Evolutionary conservation across 139 green algal species (phyloP), one percentile per base, ranked within the genome.

Genomic region (Micractinium sp.): DNA sequence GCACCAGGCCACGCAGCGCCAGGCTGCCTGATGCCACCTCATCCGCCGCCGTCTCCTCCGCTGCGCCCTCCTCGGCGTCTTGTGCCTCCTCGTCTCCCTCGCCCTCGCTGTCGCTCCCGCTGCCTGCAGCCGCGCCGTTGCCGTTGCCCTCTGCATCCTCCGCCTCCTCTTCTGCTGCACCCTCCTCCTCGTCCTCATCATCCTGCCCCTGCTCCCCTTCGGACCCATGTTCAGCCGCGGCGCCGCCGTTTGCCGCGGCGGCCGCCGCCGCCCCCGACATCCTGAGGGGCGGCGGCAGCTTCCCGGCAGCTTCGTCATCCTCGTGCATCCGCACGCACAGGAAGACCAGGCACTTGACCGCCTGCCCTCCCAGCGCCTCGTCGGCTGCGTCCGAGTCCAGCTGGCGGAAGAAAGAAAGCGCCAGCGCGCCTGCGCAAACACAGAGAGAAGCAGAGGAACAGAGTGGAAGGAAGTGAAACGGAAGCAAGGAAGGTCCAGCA

Each of bases 281-380:
- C 25, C 33, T 36, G 69, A 85, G 38, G 31, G 69, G 80, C 38
- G 61, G 71, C 3, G 77, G 88, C 71, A 91, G 60, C 81, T 78
- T 47, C 23, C 85, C 86, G n/a, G 89, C 89, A 15, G 82, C 82
- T 19, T 33, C 73, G 66, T 95, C 92, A 13, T 47, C 85, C 2
- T 91, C 88, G 35, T 92, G 82, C 93, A 97, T 90, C 27, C 74
- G 39, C 22, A 39, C 75, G 16, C 93, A 91, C 29, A 98, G 81
- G 33, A 91, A 94, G 23, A 98, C 94, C 16, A 98, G 84, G 90
- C 95, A 97, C 92, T 97, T 98, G 53, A 97, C 93, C 0, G 93
- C 93, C 91, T 98, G 96, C 73, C 89, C 92, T 75, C 92, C 94
- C 81, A 96, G 87, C n/a, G 85, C 92, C 38, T 97, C 97, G 80